Evolutionary conservation across 2,329 filamentous ascomycete genomes (phyloP), one percentile per base, ranked within the genome.

Genomic region (Amylocarpus encephaloides): DNA sequence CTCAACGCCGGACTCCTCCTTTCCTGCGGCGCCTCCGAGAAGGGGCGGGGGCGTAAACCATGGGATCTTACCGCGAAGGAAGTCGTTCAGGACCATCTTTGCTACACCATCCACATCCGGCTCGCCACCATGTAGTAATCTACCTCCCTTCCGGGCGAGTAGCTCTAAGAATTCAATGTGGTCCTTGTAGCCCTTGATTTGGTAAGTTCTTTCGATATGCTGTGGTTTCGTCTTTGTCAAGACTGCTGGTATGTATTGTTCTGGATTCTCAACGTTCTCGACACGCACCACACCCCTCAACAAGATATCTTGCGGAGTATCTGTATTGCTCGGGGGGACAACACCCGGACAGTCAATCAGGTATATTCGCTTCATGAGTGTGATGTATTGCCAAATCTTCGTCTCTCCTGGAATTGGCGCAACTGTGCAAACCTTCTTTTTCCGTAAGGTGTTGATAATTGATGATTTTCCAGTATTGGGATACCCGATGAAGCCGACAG

Each of bases 371-470:
- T 91, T 94, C 87, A 95, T 95, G 52, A 97, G 71, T 2, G 90
- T 95, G 59, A 96, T 89, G 65, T 96, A 96, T 67, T 96, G 92
- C 92, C 93, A 97, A 29, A 96, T 87, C 71, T 96, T 97, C 32
- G 92, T 97, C 73, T 96, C 91, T 12, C 91, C 93, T 6, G 93
- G 92, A 55, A 97, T 95, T 5, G 92, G 93, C 6, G 93, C 93
- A 3, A 95, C 89, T 13, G 78, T 93, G 72, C 91, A 91, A 36
- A 96, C 91, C 67, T 93, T 91, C 75, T 96, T 97, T 68, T 90
- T 92, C 41, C 90, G 80, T 2, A 98, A 73, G 0, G 92, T 95
- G 71, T 98, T 98, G 72, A 98, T 97, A 59, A 98, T 93, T 39
- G 88, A 93, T 2, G 88, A 95, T 70, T 98, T 98, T 62, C 93